Evolutionary conservation across 2,329 filamentous ascomycete genomes (phyloP).

Genomic region (Diaporthe batatas): DNA sequence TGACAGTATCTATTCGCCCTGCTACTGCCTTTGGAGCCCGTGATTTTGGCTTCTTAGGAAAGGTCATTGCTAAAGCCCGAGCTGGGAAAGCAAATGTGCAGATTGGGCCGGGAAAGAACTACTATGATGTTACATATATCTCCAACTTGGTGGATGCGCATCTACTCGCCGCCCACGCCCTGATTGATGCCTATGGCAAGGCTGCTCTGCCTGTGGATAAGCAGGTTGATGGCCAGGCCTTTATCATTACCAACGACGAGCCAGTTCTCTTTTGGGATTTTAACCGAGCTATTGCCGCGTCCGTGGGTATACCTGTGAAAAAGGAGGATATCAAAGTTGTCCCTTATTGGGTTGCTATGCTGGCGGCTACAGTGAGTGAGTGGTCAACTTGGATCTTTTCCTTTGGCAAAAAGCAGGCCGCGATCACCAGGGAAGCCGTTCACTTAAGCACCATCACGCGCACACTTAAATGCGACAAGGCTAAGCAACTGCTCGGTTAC

Average conservation of each 20-base stretch:
- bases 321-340: constrained; percentile 45
- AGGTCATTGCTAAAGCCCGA: constrained; percentile 41
- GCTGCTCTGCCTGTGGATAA: constrained; percentile 40
- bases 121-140: constrained; percentile 49
- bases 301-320: constrained; percentile 39
- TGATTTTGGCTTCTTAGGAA: constrained; percentile 1
- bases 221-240: constrained; percentile 51
- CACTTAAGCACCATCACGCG: constrained; percentile 41
- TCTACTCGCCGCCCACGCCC: constrained; percentile 47
- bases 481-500: constrained; percentile 44
- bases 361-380: background rate
- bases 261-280: constrained; percentile 52
- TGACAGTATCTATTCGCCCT: constrained; percentile 18
- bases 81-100: constrained; percentile 43
- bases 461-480: constrained; percentile 44
- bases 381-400: no score
- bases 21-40: constrained; percentile 10
- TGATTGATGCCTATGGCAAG: constrained; percentile 44
- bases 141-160: constrained; percentile 48
- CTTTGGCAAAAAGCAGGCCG: no score
- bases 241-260: constrained; percentile 52
- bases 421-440: no score
- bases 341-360: constrained; percentile 43
- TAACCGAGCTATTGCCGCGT: constrained; percentile 45
- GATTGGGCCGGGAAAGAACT: constrained; percentile 49